These are phyloP conservation scores for Alloteropsis semialata DNA, from an alignment of 176 grass and related monocot species.

Conservation along the genomic window DNA sequence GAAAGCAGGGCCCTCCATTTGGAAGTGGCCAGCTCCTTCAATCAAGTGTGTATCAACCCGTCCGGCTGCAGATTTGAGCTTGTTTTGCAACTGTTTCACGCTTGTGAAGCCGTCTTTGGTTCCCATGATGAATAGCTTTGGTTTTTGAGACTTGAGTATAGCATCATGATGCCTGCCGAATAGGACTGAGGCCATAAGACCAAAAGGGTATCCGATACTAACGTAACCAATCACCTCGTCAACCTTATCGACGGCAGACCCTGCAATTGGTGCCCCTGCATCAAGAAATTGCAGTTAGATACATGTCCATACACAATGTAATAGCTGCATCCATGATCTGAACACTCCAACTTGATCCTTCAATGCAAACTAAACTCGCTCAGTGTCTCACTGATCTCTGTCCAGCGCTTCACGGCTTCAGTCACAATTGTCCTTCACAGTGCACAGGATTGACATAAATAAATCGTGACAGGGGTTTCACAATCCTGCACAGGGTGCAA, in stretches of 20 bases:
- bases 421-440: background rate
- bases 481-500: background rate
- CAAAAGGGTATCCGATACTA: conserved; percentile 87
- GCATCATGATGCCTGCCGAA: conserved; percentile 89
- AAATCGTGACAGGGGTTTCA: background rate
- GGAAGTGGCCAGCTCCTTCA: conserved; percentile 85
- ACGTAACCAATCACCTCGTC: conserved; percentile 82
- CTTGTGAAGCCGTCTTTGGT: conserved; percentile 96
- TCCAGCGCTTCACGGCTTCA: background rate
- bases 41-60: conserved; percentile 77
- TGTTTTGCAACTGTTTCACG: conserved; percentile 85
- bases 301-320: conserved; percentile 5
- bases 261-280: conserved; percentile 77
- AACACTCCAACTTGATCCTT: conserved; percentile 13
- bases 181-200: conserved; percentile 74
- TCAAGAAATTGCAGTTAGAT: conserved; percentile 33
- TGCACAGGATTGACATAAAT: background rate
- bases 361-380: background rate
- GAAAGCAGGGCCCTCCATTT: conserved; percentile 93
- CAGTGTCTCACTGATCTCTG: background rate
- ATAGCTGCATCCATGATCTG: background rate
- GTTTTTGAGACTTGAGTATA: conserved; percentile 72
- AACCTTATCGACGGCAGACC: conserved; percentile 87
- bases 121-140: conserved; percentile 90
- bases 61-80: conserved; percentile 70